These are phyloP conservation scores for Verticillium tricorpus DNA, from an alignment of 2,329 filamentous ascomycete genomes.

Conservation along the genomic window DNA sequence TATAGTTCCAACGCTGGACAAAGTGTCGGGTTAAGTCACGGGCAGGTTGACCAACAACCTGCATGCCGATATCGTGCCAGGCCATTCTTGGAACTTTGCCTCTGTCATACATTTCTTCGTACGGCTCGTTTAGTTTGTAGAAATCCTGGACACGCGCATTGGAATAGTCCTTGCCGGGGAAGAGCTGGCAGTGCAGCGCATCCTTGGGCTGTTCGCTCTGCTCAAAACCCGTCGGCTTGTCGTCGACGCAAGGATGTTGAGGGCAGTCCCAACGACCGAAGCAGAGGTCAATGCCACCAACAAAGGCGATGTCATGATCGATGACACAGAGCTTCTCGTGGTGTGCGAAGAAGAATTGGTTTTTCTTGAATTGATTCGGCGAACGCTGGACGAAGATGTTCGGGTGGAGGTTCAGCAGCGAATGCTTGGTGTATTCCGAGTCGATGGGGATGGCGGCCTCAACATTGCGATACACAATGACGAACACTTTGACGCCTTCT, in stretches of 20 bases:
- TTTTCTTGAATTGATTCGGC: conserved; percentile 96
- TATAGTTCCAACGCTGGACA: conserved; percentile 96
- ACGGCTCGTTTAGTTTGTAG: conserved; percentile 85
- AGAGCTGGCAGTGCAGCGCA: conserved; percentile 90
- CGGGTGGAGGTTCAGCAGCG: conserved; percentile 86
- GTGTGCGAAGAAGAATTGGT: conserved; percentile 98
- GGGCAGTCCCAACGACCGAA: conserved; percentile 98
- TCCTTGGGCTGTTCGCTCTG: conserved; percentile 72
- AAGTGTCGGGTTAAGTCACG: conserved; percentile 93
- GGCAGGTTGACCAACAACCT: conserved; percentile 92
- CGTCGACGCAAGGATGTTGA: conserved; percentile 84
- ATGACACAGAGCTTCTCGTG: conserved; percentile 98
- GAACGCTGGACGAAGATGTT: conserved; percentile 96
- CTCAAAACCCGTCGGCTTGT: conserved; percentile 94
- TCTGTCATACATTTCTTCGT: conserved; percentile 98
- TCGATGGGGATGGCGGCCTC: conserved; percentile 97
- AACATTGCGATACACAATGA: conserved; percentile 97
- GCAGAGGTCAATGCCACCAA: conserved; percentile 92
- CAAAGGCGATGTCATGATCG: conserved; percentile 92
- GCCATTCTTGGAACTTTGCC: conserved; percentile 88
- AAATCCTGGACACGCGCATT: conserved; percentile 96
- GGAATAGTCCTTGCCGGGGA: conserved; percentile 97
- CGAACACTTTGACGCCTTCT: conserved; percentile 94
- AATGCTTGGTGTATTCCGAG: conserved; percentile 97
- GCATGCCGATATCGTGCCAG: conserved; percentile 98